These are phyloP conservation scores for Wickerhamomyces pijperi DNA, from an alignment of 805 yeast genomes.

Conservation along the genomic window DNA sequence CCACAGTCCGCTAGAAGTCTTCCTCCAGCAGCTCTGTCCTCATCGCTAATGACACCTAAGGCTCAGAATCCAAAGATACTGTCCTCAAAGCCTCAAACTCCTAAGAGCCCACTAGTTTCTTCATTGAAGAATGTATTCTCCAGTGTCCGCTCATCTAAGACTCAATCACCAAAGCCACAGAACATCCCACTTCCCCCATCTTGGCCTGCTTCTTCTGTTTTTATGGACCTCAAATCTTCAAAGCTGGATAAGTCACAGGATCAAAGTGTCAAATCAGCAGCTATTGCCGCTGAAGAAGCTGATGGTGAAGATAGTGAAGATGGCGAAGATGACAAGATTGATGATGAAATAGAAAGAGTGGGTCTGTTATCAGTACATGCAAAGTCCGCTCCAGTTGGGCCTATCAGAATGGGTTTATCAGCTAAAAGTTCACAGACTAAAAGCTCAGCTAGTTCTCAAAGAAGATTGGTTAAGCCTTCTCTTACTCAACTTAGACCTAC, in stretches of 20 bases:
- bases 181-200: neutral
- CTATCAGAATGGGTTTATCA: neutral
- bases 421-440: neutral
- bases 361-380: neutral
- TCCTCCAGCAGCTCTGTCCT: neutral
- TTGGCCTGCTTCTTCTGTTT: neutral
- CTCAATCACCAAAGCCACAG: neutral
- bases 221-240: too few relatives aligned
- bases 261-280: too few relatives aligned
- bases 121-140: too few relatives aligned
- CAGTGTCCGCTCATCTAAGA: too few relatives aligned
- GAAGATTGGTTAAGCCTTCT: neutral
- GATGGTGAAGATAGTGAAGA: neutral
- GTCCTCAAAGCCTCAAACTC: neutral
- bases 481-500: neutral
- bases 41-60: neutral
- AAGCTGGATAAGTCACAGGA: too few relatives aligned
- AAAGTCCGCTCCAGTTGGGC: neutral
- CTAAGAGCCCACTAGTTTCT: too few relatives aligned
- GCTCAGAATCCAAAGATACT: neutral
- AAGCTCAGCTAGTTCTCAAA: neutral
- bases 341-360: neutral
- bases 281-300: too few relatives aligned
- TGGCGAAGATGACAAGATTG: neutral
- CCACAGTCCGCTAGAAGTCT: too few relatives aligned